phyloP scores from a whole-genome alignment of 495 filamentous ascomycete genomes.

The Penicillium goetzii region DNA sequence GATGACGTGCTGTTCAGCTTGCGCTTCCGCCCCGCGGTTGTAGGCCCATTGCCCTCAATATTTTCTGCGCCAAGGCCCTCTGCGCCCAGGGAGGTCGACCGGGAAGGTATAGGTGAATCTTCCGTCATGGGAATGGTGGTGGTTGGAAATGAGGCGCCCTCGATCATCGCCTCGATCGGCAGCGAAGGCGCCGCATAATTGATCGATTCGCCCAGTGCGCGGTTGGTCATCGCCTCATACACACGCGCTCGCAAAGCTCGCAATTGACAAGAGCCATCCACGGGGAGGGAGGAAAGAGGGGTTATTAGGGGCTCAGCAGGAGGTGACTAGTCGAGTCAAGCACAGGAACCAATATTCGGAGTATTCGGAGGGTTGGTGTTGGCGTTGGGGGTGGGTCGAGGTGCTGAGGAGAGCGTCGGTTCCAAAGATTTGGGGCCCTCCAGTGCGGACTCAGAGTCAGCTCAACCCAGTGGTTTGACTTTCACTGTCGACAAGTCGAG shows the following conservation, averaged over 20 bases:
- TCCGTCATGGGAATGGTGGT: constrained; percentile 33
- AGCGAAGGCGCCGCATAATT: constrained; percentile 38
- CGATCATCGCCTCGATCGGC: constrained; percentile 27
- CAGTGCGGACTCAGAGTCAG: background rate
- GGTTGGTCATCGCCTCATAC: constrained; percentile 48
- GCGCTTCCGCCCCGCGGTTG: constrained; percentile 49
- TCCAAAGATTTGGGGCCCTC: constrained; percentile 1
- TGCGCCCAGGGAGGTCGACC: constrained; percentile 35
- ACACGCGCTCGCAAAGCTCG: constrained; percentile 25
- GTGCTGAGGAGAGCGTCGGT: constrained; percentile 7
- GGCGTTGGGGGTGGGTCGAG: constrained; percentile 15
- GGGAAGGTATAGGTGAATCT: constrained; percentile 38
- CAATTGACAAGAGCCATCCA: constrained; percentile 38
- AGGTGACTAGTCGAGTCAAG: constrained; percentile 3
- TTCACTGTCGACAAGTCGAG: background rate
- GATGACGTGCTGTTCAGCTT: constrained; percentile 58
- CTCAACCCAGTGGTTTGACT: background rate
- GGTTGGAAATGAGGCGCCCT: constrained; percentile 23
- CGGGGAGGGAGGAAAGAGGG: constrained; percentile 8
- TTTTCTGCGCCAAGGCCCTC: constrained; percentile 28
- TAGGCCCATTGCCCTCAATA: constrained; percentile 22
- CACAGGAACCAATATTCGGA: constrained; percentile 12
- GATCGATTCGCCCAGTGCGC: constrained; percentile 32
- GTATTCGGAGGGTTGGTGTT: constrained; percentile 3
- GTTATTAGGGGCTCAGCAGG: constrained; percentile 6